These are phyloP conservation scores for Filobasidium floriforme DNA, from an alignment of 768 basidiomycete species.

Conservation along the genomic window DNA sequence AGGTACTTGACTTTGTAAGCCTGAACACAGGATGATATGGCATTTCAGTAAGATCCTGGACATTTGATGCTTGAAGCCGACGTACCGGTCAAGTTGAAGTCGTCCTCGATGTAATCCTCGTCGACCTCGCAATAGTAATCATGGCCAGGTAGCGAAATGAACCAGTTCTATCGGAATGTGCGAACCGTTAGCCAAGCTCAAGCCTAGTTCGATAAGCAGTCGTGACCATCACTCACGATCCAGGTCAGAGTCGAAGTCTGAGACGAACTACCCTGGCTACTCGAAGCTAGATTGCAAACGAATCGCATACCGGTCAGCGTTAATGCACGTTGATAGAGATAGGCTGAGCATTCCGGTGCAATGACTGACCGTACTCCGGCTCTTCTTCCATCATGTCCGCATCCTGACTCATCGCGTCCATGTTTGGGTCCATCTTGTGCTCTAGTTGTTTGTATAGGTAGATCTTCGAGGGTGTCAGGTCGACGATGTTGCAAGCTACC, in stretches of 20 bases:
- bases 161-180: constrained; percentile 39
- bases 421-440: neutral
- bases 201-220: constrained; percentile 14
- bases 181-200: too few relatives aligned
- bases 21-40: constrained; percentile 9
- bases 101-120: constrained; percentile 99
- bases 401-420: neutral
- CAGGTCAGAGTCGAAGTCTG: constrained; percentile 45
- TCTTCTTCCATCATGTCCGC: constrained; percentile 8
- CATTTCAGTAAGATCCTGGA: neutral
- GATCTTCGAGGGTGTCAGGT: neutral
- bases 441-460: too few relatives aligned
- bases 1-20: constrained; percentile 59
- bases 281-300: constrained; percentile 30
- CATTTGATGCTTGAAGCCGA: neutral
- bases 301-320: neutral
- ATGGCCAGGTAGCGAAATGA: constrained; percentile 51
- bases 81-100: constrained; percentile 91
- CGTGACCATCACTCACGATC: constrained; percentile 34
- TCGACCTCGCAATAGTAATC: constrained; percentile 97
- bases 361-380: constrained; percentile 14
- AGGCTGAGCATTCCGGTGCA: neutral
- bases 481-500: neutral
- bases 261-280: constrained; percentile 39
- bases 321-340: neutral